phyloP scores from a whole-genome alignment of 2,329 filamentous ascomycete genomes.

The Sarocladium strictum region DNA sequence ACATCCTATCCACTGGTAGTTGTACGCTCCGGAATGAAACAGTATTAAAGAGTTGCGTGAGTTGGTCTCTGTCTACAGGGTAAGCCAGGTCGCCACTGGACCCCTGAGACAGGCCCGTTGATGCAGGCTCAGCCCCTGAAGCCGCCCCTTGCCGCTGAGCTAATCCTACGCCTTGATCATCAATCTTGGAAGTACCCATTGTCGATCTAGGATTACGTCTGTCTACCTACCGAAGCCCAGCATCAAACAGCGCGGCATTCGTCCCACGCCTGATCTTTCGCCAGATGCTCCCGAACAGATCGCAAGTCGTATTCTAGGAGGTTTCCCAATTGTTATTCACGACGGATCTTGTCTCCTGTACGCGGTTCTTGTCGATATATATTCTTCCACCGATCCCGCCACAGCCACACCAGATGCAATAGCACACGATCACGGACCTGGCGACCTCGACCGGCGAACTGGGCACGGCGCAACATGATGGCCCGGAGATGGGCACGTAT shows the following conservation, averaged over 20 bases:
- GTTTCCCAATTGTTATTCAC: no score
- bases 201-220: background rate
- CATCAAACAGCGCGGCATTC: background rate
- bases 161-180: background rate
- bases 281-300: no score
- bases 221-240: background rate
- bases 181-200: no score
- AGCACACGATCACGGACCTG: background rate
- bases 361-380: background rate
- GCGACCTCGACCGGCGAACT: slow-evolving; percentile 8
- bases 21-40: no score
- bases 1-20: no score
- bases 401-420: background rate
- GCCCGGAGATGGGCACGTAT: slow-evolving; percentile 59
- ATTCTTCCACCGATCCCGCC: background rate
- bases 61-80: no score
- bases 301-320: no score
- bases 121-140: background rate
- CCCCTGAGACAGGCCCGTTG: background rate
- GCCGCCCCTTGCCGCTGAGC: background rate
- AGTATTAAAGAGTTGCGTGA: no score
- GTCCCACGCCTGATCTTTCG: background rate
- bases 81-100: no score
- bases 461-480: slow-evolving; percentile 29
- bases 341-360: background rate